Evolutionary conservation across 2,329 filamentous ascomycete genomes (phyloP).

Genomic region (Fusarium sp.): DNA sequence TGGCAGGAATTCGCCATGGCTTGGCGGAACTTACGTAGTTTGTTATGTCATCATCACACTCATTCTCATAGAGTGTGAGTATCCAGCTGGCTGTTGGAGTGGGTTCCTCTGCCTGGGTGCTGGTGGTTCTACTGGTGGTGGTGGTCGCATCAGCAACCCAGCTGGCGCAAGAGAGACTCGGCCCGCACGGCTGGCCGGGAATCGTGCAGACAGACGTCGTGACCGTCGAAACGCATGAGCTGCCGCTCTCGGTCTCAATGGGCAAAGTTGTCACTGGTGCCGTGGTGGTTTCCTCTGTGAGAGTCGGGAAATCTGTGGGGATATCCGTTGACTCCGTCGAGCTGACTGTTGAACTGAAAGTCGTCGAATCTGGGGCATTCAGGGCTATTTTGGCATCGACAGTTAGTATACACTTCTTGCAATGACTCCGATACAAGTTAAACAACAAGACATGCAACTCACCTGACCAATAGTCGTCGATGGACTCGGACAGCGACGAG

Average conservation of each 20-base stretch:
- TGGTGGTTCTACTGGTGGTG: neutral
- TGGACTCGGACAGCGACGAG: slow-evolving; percentile 1
- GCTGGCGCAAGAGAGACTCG: slow-evolving; percentile 20
- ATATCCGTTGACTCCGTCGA: neutral
- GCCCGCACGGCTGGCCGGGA: neutral
- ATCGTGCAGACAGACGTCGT: slow-evolving; percentile 11
- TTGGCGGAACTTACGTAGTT: slow-evolving; percentile 18
- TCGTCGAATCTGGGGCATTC: slow-evolving; percentile 18
- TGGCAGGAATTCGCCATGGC: neutral
- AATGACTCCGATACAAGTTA: neutral
- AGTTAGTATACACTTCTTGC: neutral
- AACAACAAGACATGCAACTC: neutral
- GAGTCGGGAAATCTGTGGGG: slow-evolving; percentile 5
- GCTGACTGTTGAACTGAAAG: slow-evolving; percentile 1
- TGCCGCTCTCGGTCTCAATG: slow-evolving; percentile 5
- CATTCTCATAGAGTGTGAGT: neutral
- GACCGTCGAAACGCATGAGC: slow-evolving; percentile 14
- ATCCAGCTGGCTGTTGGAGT: slow-evolving; percentile 6
- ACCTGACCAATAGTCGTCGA: slow-evolving; percentile 22
- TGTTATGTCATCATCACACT: neutral
- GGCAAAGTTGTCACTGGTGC: slow-evolving; percentile 4
- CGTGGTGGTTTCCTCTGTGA: neutral
- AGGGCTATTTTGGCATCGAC: slow-evolving; percentile 2
- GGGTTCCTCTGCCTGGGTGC: neutral
- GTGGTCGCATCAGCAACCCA: slow-evolving; percentile 6